Conservation (phyloP, 345 rosid genomes). For the Citrus sinensis region DVS_A1.0 CM039167.1:4157501-4158000, state of each 20-base stretch:
- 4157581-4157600: background rate
- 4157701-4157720: conserved; percentile 55
- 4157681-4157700: conserved; percentile 61
- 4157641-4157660: background rate
- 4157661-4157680: conserved; percentile 37
- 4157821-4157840: conserved; percentile 71
- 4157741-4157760: conserved; percentile 34
- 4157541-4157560: background rate
- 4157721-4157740: conserved; percentile 38
- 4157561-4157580: background rate
- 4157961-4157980: conserved; percentile 96
- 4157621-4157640: background rate
- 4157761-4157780: conserved; percentile 33
- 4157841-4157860: conserved; percentile 64
- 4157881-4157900: conserved; percentile 78
- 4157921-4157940: conserved; percentile 81
- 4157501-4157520: background rate
- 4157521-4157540: background rate
- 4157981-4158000: conserved; percentile 70
- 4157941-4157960: conserved; percentile 80
- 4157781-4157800: conserved; percentile 79
- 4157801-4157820: conserved; percentile 90
- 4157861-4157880: conserved; percentile 64
- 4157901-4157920: conserved; percentile 78
- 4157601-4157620: background rate